Evolutionary conservation across 495 filamentous ascomycete genomes (phyloP).

Genomic region (Neurospora cerealis): DNA sequence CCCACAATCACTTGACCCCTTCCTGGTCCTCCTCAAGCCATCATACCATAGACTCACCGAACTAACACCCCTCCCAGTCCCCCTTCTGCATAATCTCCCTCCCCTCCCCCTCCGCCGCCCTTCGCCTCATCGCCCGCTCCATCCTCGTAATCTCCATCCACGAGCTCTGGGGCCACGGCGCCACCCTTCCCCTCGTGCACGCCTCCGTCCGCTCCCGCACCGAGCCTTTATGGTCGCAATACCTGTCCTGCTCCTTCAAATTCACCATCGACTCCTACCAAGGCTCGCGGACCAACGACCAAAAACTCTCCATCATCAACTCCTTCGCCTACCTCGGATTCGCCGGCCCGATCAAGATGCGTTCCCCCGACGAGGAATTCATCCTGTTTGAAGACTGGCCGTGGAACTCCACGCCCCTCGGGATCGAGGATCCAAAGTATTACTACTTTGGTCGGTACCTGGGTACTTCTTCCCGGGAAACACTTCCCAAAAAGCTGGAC

Average conservation of each 20-base stretch:
- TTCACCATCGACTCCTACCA: conserved; percentile 74
- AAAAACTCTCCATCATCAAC: conserved; percentile 64
- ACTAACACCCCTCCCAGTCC: conserved; percentile 42
- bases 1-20: not conserved
- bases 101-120: conserved; percentile 53
- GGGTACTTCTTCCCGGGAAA: conserved; percentile 48
- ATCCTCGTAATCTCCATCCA: conserved; percentile 74
- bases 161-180: conserved; percentile 77
- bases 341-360: conserved; percentile 64
- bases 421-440: conserved; percentile 40
- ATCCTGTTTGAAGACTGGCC: conserved; percentile 71
- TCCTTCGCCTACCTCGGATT: conserved; percentile 72
- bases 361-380: conserved; percentile 61
- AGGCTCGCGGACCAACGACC: conserved; percentile 47
- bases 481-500: conserved; percentile 61
- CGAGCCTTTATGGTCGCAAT: conserved; percentile 51
- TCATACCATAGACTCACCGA: not conserved
- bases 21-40: not conserved
- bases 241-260: conserved; percentile 57
- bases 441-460: conserved; percentile 67
- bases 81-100: conserved; percentile 77
- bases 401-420: conserved; percentile 34
- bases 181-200: conserved; percentile 60
- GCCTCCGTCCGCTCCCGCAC: conserved; percentile 47
- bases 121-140: conserved; percentile 56